Evolutionary conservation across 2,329 filamentous ascomycete genomes (phyloP).

Genomic region (Penicillium olsonii): DNA sequence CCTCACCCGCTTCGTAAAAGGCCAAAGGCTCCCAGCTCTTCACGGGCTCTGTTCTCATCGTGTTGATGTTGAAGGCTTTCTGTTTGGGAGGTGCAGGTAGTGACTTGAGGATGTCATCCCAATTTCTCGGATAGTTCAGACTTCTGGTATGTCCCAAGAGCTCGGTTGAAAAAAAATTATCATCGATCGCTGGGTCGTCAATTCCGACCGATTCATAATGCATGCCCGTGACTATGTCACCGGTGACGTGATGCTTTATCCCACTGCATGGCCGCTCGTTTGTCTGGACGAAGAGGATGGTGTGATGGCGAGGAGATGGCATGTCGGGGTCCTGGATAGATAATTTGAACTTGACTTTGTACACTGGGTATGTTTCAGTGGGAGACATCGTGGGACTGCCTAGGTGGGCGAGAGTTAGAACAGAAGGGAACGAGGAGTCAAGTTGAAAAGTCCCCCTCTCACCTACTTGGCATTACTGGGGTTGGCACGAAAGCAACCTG

Average conservation of each 20-base stretch:
- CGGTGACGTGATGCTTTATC: constrained; percentile 8
- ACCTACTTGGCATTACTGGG: too few species aligned
- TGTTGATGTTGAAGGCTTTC: not conserved
- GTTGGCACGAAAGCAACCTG: too few species aligned
- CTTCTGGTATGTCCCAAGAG: not conserved
- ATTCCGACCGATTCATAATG: not conserved
- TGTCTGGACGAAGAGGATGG: constrained; percentile 3
- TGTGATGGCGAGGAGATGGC: not conserved
- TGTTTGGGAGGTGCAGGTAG: not conserved
- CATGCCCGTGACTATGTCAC: constrained; percentile 4
- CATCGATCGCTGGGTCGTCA: not conserved
- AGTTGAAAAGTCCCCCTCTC: too few species aligned
- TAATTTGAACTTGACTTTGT: not conserved
- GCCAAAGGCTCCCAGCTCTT: constrained; percentile 2
- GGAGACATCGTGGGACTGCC: not conserved
- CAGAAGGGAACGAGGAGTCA: too few species aligned
- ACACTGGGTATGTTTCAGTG: constrained; percentile 1
- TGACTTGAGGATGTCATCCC: not conserved
- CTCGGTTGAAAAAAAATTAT: constrained; percentile 5
- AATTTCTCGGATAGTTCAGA: constrained; percentile 3
- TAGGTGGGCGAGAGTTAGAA: too few species aligned
- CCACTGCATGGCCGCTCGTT: not conserved
- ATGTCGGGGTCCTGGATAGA: constrained; percentile 5
- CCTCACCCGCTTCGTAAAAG: constrained; percentile 1
- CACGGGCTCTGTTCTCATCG: constrained; percentile 2